Evolutionary conservation across 2,329 filamentous ascomycete genomes (phyloP).

Genomic region (Colletotrichum gigasporum): DNA sequence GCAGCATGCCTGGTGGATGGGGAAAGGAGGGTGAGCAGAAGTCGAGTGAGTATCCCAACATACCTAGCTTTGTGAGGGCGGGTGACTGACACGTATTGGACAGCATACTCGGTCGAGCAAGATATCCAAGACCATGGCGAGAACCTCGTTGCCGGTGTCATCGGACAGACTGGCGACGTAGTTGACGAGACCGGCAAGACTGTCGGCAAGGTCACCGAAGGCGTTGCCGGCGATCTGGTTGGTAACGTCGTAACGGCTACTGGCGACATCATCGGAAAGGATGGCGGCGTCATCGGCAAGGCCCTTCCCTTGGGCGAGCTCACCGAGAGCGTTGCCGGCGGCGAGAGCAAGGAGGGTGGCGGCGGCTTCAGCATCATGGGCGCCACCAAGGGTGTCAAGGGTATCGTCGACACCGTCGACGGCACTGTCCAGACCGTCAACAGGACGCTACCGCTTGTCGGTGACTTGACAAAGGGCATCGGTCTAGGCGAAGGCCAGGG

Average conservation of each 20-base stretch:
- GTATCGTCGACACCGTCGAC: conserved; percentile 32
- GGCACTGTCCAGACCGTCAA: conserved; percentile 38
- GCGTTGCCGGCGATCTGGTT: conserved; percentile 50
- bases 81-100: neutral
- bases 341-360: conserved; percentile 41
- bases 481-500: conserved; percentile 30
- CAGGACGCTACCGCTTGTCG: conserved; percentile 30
- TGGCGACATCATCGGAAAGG: conserved; percentile 46
- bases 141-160: conserved; percentile 50
- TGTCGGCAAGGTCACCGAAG: conserved; percentile 52
- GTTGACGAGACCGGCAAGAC: conserved; percentile 54
- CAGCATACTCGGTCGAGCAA: conserved; percentile 28
- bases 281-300: conserved; percentile 54
- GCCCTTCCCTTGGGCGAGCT: conserved; percentile 46
- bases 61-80: neutral
- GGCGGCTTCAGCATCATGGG: conserved; percentile 41
- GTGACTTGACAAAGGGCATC: conserved; percentile 31
- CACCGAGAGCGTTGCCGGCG: conserved; percentile 51
- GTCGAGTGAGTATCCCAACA: conserved; percentile 39
- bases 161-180: conserved; percentile 55
- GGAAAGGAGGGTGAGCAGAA: conserved; percentile 42
- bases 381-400: conserved; percentile 39
- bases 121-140: conserved; percentile 38
- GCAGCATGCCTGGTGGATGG: conserved; percentile 39
- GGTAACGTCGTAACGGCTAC: conserved; percentile 50